phyloP scores from a whole-genome alignment of 768 basidiomycete genomes.

The Mycena vitilis region DNA sequence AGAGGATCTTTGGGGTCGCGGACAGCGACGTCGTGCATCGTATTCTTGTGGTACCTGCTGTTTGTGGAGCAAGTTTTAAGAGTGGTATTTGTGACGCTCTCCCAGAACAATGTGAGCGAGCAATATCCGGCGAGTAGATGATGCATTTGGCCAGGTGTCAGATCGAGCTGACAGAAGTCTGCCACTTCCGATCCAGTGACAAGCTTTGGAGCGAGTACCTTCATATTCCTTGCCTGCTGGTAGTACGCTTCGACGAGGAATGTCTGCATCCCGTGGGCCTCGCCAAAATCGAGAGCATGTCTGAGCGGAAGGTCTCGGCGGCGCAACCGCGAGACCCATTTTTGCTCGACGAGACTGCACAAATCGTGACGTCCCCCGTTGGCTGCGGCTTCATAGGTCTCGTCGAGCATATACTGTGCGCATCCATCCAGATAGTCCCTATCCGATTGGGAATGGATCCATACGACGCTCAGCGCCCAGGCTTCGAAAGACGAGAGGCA shows the following conservation, averaged over 20 bases:
- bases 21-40: neutral
- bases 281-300: slow-evolving; percentile 27
- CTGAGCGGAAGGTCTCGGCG: slow-evolving; percentile 13
- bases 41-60: neutral
- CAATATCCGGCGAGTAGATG: slow-evolving; percentile 20
- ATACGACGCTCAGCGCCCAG: slow-evolving; percentile 21
- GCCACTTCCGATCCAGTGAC: neutral
- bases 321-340: slow-evolving; percentile 16
- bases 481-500: slow-evolving; percentile 14
- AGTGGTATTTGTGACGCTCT: neutral
- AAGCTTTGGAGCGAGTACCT: neutral
- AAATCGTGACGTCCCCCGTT: slow-evolving; percentile 8
- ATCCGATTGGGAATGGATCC: slow-evolving; percentile 10
- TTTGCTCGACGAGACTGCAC: slow-evolving; percentile 15
- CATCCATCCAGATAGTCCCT: slow-evolving; percentile 14
- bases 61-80: neutral
- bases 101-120: slow-evolving; percentile 19
- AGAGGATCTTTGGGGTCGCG: neutral
- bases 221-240: slow-evolving; percentile 15
- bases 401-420: slow-evolving; percentile 12
- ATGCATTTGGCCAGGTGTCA: neutral
- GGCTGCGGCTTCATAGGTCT: slow-evolving; percentile 10
- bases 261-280: slow-evolving; percentile 4
- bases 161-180: slow-evolving; percentile 11
- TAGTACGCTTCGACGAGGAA: slow-evolving; percentile 22